Conservation (phyloP, 2,329 filamentous ascomycete species). For the Alternaria postmessia region DNA sequence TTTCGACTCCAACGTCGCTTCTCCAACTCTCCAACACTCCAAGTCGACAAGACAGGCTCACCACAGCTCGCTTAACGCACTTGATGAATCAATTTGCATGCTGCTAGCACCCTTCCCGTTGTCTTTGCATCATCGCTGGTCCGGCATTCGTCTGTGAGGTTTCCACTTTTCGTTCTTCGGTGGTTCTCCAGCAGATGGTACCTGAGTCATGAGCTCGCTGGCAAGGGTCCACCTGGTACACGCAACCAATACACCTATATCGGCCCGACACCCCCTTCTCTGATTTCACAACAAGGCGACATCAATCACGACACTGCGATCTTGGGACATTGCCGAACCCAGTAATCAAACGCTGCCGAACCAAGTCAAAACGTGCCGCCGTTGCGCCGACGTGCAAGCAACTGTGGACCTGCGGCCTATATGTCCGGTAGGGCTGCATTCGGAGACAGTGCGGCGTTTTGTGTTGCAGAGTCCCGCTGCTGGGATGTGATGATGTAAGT, state of each 20-base stretch:
- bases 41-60: neutral
- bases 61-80: conserved; percentile 3
- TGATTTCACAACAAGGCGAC: conserved; percentile 1
- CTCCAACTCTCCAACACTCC: neutral
- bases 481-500: conserved; percentile 9
- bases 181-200: conserved; percentile 17
- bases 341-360: neutral
- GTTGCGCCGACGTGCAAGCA: conserved; percentile 6
- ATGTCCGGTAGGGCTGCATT: conserved; percentile 19
- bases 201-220: conserved; percentile 14
- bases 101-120: conserved; percentile 9
- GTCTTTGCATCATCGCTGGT: conserved; percentile 12
- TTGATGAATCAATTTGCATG: conserved; percentile 10
- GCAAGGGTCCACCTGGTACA: conserved; percentile 7
- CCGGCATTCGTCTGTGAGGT: conserved; percentile 4
- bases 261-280: conserved; percentile 10
- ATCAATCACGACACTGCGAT: conserved; percentile 9
- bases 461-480: conserved; percentile 8
- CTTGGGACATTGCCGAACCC: conserved; percentile 7
- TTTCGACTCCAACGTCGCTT: conserved; percentile 3
- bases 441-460: conserved; percentile 1
- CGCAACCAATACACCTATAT: conserved; percentile 7
- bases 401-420: conserved; percentile 1
- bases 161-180: conserved; percentile 20
- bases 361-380: conserved; percentile 7